Base-by-base conservation (phyloP, 495 filamentous ascomycete genomes). In the Penicillium samsonianum region DNA sequence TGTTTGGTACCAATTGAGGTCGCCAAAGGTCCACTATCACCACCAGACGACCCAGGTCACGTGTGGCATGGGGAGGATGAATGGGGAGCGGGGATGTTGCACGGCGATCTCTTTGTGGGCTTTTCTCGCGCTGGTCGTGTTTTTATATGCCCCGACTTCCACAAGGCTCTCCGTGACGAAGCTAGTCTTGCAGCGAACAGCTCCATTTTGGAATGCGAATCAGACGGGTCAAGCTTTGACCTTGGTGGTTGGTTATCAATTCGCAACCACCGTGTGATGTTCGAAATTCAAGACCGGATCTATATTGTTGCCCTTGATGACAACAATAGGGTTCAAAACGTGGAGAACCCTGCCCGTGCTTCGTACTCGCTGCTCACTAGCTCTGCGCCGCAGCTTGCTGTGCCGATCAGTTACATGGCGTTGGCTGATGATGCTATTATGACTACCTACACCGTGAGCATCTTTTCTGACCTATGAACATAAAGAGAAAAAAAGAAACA, bases 241-340 rank as follows among this genome's bases (percentile, higher is more conserved):
- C 62, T 75, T 2, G 73, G 73, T 25, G 73, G 73, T 4, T 76
- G 73, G 73, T 48, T 76, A 44, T 69, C 73, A 1, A 65, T 76
- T 30, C 72, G 67, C 44, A 72, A 76, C 51, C 70, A 73, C 53
- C 73, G 72, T 14, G 5, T 76, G n/a, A 73, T 75, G 70, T 73
- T 75, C 25, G 73, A 76, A 50, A 71, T 73, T n/a, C 64, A 76
- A 57, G 71, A 75, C 30, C 65, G 69, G 9, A 60, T 68, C 12
- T 76, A 75, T 54, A 46, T 76, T 26, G 65, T 76, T 19, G 67
- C 69, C 1, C 65, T 76, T 4, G 67, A 75, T 52, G 67, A 75
- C 28, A 37, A 67, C 11, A 64, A 73, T 40, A 57, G 45, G 6
- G 47, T 76, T n/a, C 70, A 72, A 61, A 59, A 71, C 22, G 44